Base-by-base conservation (phyloP, 345 rosid species). In the Eutrema yunnanense region DNA sequence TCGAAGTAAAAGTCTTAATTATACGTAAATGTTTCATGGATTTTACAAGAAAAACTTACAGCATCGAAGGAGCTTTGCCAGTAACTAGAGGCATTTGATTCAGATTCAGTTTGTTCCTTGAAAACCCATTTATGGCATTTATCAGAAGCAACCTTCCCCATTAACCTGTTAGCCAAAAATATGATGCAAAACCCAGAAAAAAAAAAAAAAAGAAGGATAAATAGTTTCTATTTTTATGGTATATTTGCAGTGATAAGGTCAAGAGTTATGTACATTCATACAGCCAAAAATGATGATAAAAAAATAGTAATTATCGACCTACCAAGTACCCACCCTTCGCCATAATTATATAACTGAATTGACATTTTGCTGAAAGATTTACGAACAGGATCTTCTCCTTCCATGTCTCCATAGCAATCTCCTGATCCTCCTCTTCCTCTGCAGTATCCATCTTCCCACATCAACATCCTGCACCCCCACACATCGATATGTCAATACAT, bases 321-420 rank as follows among this genome's bases (percentile, higher is more conserved):
- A 94, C 98, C 97, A 81, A 93, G 86, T 82, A 94, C 98, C 98
- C 98, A 94, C 98, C 98, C 98, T 94, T 94, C 98, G 86, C 98
- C 98, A 84, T 94, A 94, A 82, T 94, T 94, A 87, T 94, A 94
- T 81, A 94, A 79, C 82, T 94, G 98, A 75, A 94, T 94, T 58
- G 98, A 91, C 97, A 94, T 91, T 83, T 91, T 94, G 98, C 98
- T 89, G 96, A 94, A 94, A 67, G 98, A 86, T 82, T 89, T 91
- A 74, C 91, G 84, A 70, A 94, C 92, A 62, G 89, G 98, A 84
- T 91, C 98, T 76, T 94, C 98, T 69, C 91, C 91, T 50, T 89
- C 96, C 54, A 84, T 87, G 66, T 88, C 93, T 73, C 92, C 98
- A 76, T 84, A 67, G 77, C 97, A 86, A 59, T 92, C 91, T 69